These are phyloP conservation scores for Cudoniella acicularis DNA, from an alignment of 495 filamentous ascomycete species.

Conservation along the genomic window DNA sequence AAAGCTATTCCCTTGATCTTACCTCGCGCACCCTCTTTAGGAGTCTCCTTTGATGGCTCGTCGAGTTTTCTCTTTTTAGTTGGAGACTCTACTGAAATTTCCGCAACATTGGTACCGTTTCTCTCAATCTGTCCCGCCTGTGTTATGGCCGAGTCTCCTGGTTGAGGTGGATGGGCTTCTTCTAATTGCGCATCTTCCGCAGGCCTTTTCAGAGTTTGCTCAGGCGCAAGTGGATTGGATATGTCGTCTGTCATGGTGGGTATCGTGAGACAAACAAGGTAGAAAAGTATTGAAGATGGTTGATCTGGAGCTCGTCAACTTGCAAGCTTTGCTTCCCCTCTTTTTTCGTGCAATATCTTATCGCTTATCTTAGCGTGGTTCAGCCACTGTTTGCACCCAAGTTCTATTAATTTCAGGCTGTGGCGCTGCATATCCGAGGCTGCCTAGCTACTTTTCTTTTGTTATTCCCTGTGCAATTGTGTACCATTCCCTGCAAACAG, in stretches of 20 bases:
- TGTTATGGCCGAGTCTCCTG: conserved; percentile 30
- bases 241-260: not conserved
- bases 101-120: conserved; percentile 16
- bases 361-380: not conserved
- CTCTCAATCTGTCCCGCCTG: conserved; percentile 33
- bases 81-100: conserved; percentile 40
- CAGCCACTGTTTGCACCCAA: not conserved
- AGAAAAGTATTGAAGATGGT: no score
- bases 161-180: conserved; percentile 23
- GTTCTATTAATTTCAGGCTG: not conserved
- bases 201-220: conserved; percentile 20
- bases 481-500: not conserved
- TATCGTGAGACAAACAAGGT: no score
- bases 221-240: conserved; percentile 4
- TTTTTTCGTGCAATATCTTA: no score
- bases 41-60: not conserved
- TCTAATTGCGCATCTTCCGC: not conserved
- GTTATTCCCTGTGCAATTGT: not conserved
- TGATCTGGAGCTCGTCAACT: not conserved
- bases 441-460: not conserved
- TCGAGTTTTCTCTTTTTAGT: conserved; percentile 52
- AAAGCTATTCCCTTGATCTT: conserved; percentile 68
- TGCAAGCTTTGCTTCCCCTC: no score
- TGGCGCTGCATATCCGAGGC: not conserved
- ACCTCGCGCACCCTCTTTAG: conserved; percentile 28